Conservation (phyloP, 2,329 filamentous ascomycete genomes). For the Alternaria dauci region DNA sequence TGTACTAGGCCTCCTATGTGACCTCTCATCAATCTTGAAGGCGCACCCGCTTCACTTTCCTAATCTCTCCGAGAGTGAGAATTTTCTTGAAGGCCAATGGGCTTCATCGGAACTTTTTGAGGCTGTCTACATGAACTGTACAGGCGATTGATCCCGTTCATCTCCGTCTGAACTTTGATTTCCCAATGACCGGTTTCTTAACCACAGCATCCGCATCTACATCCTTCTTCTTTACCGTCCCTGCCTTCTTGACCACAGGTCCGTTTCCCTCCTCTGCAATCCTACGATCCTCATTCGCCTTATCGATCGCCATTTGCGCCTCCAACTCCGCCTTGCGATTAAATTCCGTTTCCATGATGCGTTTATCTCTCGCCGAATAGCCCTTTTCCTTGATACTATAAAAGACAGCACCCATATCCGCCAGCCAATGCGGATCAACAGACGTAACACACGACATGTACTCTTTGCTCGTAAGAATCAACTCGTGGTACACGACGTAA, state of each 20-base stretch:
- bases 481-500: conserved; percentile 97
- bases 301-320: conserved; percentile 88
- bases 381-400: conserved; percentile 98
- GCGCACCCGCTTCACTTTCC: neutral
- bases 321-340: conserved; percentile 94
- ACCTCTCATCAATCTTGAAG: neutral
- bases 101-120: neutral
- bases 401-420: conserved; percentile 94
- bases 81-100: neutral
- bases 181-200: conserved; percentile 50
- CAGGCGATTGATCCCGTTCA: conserved; percentile 1
- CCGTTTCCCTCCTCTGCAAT: conserved; percentile 48
- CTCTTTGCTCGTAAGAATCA: conserved; percentile 95
- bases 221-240: conserved; percentile 41
- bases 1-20: neutral
- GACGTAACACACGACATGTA: conserved; percentile 98
- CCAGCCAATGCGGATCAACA: conserved; percentile 96
- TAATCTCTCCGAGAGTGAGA: neutral
- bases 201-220: conserved; percentile 50
- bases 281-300: conserved; percentile 69
- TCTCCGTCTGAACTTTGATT: conserved; percentile 35
- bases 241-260: conserved; percentile 37
- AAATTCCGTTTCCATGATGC: conserved; percentile 89
- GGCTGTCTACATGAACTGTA: neutral
- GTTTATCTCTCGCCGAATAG: conserved; percentile 85